These are phyloP conservation scores for Suhomyces guaymorum DNA, from an alignment of 1,139 yeast genomes.

Conservation along the genomic window DNA sequence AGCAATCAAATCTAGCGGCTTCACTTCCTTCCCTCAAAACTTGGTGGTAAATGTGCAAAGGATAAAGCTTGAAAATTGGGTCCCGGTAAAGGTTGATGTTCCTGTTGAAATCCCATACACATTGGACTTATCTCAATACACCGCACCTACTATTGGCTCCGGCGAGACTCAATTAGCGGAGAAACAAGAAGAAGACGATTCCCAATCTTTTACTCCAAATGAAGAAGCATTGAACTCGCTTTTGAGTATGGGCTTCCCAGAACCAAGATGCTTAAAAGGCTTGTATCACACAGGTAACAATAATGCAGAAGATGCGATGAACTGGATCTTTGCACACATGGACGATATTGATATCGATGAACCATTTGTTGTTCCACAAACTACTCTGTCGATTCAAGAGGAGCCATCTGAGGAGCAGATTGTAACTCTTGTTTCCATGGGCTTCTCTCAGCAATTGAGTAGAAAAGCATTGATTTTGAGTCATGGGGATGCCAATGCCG, in stretches of 20 bases:
- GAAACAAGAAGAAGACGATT: constrained; percentile 23
- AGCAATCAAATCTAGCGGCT: constrained; percentile 48
- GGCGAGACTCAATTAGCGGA: constrained; percentile 38
- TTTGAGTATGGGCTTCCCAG: constrained; percentile 85
- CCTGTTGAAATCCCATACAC: constrained; percentile 63
- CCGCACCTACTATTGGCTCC: constrained; percentile 32
- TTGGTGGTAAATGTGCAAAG: constrained; percentile 75
- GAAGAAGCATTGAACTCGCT: constrained; percentile 55
- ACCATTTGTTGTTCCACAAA: constrained; percentile 38
- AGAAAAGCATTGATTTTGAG: constrained; percentile 66
- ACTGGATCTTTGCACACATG: constrained; percentile 87
- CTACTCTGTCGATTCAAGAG: constrained; percentile 2
- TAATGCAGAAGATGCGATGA: constrained; percentile 77
- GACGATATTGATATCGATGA: constrained; percentile 79
- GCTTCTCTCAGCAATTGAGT: constrained; percentile 64
- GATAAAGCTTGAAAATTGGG: constrained; percentile 86
- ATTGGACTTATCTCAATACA: constrained; percentile 30
- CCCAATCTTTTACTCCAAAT: constrained; percentile 52
- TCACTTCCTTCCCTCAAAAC: constrained; percentile 68
- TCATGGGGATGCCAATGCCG: constrained; percentile 62
- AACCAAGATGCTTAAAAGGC: constrained; percentile 64
- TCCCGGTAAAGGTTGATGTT: constrained; percentile 77
- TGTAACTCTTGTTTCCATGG: constrained; percentile 68
- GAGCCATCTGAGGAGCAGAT: constrained; percentile 44
- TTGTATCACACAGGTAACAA: constrained; percentile 70